Percentiles rank a stretch among this genome's conserved stretches.
phyloP scores from a whole-genome alignment of 306 rosid species.

The Benincasa hispida region DNA sequence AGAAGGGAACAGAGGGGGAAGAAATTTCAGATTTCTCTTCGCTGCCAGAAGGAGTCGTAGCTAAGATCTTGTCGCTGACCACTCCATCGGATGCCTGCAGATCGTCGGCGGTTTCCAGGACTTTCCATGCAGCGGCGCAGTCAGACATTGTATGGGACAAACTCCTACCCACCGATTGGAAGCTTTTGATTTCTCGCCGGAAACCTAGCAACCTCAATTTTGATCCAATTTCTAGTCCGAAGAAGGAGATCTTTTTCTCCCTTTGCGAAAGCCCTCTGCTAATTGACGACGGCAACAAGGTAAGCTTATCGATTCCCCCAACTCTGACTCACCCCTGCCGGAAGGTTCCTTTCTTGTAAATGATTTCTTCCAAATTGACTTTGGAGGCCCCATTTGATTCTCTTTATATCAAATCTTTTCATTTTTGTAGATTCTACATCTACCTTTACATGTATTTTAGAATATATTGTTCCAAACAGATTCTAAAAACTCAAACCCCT shows the following conservation, averaged over 20 bases:
- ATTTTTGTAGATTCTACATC: too few species aligned
- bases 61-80: constrained; percentile 2
- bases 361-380: neutral
- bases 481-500: too few species aligned
- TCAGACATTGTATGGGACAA: constrained; percentile 4
- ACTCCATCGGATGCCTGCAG: neutral
- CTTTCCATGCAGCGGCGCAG: constrained; percentile 6
- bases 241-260: neutral
- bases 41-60: constrained; percentile 9
- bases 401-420: too few species aligned
- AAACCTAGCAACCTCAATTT: neutral
- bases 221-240: neutral
- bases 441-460: too few species aligned
- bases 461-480: too few species aligned
- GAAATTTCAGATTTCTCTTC: neutral
- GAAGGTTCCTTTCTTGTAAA: too few species aligned
- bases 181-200: neutral
- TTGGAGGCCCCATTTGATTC: too few species aligned
- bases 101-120: neutral
- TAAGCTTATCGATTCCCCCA: neutral
- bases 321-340: neutral
- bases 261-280: neutral
- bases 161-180: constrained; percentile 6
- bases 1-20: neutral
- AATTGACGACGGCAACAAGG: constrained; percentile 8